Base-by-base conservation (phyloP, 768 basidiomycete species). In the Calocera cornea region DNA sequence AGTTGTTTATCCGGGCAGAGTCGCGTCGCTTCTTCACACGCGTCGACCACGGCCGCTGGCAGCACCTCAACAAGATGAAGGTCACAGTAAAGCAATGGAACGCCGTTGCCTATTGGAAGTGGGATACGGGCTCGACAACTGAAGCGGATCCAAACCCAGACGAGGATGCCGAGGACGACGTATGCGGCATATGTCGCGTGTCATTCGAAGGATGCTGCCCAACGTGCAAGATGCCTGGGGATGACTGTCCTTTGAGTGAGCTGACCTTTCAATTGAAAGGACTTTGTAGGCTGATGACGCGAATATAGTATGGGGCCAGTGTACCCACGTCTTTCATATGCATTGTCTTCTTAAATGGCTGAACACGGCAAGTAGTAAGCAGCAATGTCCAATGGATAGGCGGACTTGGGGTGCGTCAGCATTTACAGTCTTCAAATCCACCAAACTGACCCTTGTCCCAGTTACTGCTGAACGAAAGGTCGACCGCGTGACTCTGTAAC, bases 301-400 rank as follows among this genome's bases (percentile, higher is more conserved):
- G 24, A 47, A 34, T 54, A 67, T 31, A 98, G 95, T 98, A 66
- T 98, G 94, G 92, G 97, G 97, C 36, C 88, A 97, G 78, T 99
- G 95, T 74, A 92, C 87, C 5, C 97, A 98, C 75, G 87, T 97
- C 67, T 99, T 98, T 74, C 97, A 99, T 75, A 94, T 97, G 92
- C 95, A 99, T 76, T 98, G 95, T 77, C 79, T 99, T 14, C 82
- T 95, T 70, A 97, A 97, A 76, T 99, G 97, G 97, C 85, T 97
- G 68, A 87, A 87, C 2, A 95, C 94, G 0, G 79, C 85, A 2
- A 86, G 90, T 16, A 94, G 90, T 38, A 97, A 97, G 76, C 87
- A 89, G 72, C 92, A 95, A 72, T 99, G 97, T 80, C 97, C 97
- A n/a, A 95, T 99, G 92, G 95, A 98, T 74, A 82, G 97, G 34